Evolutionary conservation across 345 rosid genomes (phyloP), one percentile per base, ranked within the genome.

Genomic region (Bruguiera gymnorhiza): DNA sequence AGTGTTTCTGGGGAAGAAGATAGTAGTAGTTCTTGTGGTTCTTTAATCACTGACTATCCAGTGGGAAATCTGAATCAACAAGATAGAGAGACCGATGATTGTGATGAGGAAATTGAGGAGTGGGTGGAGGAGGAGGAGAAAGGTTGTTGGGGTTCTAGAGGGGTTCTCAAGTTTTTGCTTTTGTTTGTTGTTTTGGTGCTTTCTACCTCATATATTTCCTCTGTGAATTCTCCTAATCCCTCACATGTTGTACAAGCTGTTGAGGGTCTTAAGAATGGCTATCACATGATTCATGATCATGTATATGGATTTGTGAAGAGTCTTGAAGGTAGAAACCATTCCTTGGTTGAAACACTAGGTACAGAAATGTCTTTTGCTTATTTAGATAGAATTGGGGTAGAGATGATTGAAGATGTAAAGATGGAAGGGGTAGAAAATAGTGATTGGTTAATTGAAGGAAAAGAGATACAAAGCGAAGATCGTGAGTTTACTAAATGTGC

Each of bases 201-300:
- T 56, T 70, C 57, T 23, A 74, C 79, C 30, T 32, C 65, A 23
- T 79, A 78, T 58, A 80, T 82, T 65, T 78, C 80, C 67, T 69
- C 79, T 6, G 74, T 73, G 81, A 78, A 75, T 51, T 73, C 85
- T 36, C 75, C 80, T 2, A 63, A 71, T 32, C 58, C 67, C 27
- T 62, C 74, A 43, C 63, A 34, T 32, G 20, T 63, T 30, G 46
- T 51, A 32, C 68, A 62, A 31, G 68, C 71, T 53, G 53, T 70
- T 21, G 43, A 57, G 73, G 56, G 55, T 60, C 30, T 73, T 37
- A 73, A 54, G 64, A 53, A 70, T 65, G 69, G 74, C 23, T 76
- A 43, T 72, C 39, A 60, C 20, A 67, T 61, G 64, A 24, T 78
- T 53, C 71, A 76, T 23, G 70, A 78, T 72, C 48, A 52, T 51